Evolutionary conservation across 352 stramenopile genomes (phyloP), one percentile per base, ranked within the genome.

Genomic region (Pythium phragmiticola): DNA sequence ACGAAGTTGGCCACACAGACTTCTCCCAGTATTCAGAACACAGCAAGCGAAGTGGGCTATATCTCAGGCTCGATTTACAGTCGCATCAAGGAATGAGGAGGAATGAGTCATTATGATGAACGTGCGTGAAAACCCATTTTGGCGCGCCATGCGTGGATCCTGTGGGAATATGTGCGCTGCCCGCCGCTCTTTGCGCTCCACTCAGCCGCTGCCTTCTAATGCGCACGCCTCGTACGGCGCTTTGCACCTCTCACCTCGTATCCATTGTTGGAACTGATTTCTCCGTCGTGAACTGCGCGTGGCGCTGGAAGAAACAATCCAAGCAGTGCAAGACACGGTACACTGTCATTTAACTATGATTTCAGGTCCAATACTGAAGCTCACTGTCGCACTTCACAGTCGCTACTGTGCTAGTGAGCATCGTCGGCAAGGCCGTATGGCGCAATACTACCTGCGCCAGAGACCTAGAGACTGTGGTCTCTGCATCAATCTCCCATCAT

Each of bases 181-280:
- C 66, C 65, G 19, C 81, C 82, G 17, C 60, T 83, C 11, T 83
- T 91, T 33, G 70, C 76, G 17, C 51, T 89, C 26, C 82, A 90
- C 34, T 66, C 82, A 16, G 75, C 75, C 23, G 68, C 75, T 14
- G 26, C 87, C 52, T 76, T 28, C 71, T 88, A 7, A 28, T 88
- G 23, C 88, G 80, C 48, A 68, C 81, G 5, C 81, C 81, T 36
- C 63, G 78, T 88, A 70, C 42, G 39, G 37, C 46, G 12, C 7
- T 41, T 43, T 30, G n/a, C n/a, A n/a, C n/a, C n/a, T n/a, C 16
- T 41, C 19, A 8, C 9, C 26, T 28, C 14, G 36, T 65, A 5
- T 12, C 36, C 7, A 7, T 41, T 41, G 36, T 12, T 41, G 12
- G 36, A 12, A 41, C 36, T 41, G 12, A 41, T n/a, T 45, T 45